Evolutionary conservation across 352 stramenopile genomes (phyloP).

Genomic region (Phytopythium cucurbitacearum): DNA sequence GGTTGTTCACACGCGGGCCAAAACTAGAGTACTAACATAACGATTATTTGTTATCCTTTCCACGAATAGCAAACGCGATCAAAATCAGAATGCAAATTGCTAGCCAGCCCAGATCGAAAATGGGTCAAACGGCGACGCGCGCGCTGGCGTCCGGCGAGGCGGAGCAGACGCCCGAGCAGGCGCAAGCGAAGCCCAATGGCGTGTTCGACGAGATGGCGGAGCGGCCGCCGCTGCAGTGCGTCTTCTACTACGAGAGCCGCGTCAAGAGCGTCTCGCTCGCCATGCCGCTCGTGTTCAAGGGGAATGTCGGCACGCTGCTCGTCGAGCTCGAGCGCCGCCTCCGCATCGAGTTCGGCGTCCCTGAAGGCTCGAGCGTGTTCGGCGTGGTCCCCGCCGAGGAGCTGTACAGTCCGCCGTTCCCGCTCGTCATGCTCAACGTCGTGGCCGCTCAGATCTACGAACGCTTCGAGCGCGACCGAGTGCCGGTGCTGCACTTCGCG

Average conservation of each 20-base stretch:
- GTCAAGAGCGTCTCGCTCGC: constrained; percentile 43
- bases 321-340: constrained; percentile 77
- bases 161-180: neutral
- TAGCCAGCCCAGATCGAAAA: neutral
- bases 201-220: constrained; percentile 21
- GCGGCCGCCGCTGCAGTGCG: constrained; percentile 55
- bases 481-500: constrained; percentile 59
- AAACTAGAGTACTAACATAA: no score
- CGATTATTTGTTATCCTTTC: no score
- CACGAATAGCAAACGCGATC: no score
- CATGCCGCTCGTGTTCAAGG: constrained; percentile 65
- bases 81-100: no score
- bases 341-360: constrained; percentile 52
- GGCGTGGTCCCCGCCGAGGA: constrained; percentile 69
- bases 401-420: constrained; percentile 72
- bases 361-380: constrained; percentile 59
- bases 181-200: neutral
- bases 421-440: constrained; percentile 81
- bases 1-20: no score
- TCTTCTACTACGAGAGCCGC: constrained; percentile 65
- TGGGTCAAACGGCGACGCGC: neutral
- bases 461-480: constrained; percentile 27
- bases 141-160: neutral
- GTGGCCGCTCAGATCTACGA: constrained; percentile 39
- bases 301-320: constrained; percentile 41